Evolutionary conservation across 257 asterid species (phyloP), one percentile per base, ranked within the genome.

Genomic region (Vinca minor): DNA sequence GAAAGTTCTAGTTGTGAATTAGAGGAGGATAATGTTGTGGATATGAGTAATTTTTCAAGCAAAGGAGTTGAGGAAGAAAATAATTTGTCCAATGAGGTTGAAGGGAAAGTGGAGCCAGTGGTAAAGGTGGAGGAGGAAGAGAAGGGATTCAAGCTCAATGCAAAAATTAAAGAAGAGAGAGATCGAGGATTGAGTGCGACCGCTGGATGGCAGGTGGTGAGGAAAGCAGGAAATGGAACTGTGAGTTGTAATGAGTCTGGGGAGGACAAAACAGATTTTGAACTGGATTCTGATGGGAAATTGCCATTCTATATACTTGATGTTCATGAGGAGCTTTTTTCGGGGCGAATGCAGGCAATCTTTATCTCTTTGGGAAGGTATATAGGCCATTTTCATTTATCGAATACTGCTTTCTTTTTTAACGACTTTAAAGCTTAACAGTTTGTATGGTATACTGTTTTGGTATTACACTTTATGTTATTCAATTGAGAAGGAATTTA

Each of bases 321-420:
- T 84, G 96, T 89, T 8, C 78, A 93, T 46, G 99, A 89, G 80
- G 96, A 87, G 79, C 68, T 78, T 50, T 83, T 78, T 73, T n/a
- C n/a, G 96, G 96, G 62, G 69, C 79, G 56, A 88, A 87, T 76
- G 82, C 86, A 32, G 97, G 94, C 63, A 83, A 77, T 62, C 64
- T 93, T 42, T 93, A 82, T 84, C 96, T 93, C 62, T 89, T 93
- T 64, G 99, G 99, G 74, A 89, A 93, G 96, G 99, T 93, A 76
- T 46, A 54, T 52, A 54, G n/a, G 41, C 2, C 39, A 49, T 50
- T 15, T 57, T 41, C 55, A 62, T 48, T 28, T 46, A 31, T 48
- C 20, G 32, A n/a, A 20, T 44, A 9, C 15, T 55, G 64, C 26
- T 31, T 49, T 69, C 57, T 41, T 73, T n/a, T 63, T 63, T 63